Conservation (phyloP, 257 asterid genomes). For the Solanum tarapatanum region DNA sequence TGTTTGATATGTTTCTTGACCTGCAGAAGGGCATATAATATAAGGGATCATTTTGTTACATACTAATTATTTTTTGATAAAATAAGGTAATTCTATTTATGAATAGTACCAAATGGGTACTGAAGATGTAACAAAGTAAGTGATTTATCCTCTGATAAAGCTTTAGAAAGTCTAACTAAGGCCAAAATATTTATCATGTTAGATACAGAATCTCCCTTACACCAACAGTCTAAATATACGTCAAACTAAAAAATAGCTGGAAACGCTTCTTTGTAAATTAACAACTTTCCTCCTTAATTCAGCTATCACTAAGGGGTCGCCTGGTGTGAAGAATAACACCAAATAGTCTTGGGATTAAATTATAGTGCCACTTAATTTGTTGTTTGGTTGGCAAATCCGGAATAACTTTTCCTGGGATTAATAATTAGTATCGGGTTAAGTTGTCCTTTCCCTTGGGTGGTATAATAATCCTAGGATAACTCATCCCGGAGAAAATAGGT, state of each 20-base stretch:
- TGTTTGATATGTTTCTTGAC: constrained; percentile 96
- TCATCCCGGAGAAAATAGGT: not conserved
- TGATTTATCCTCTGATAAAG: not conserved
- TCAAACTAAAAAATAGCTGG: not conserved
- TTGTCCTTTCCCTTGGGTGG: not conserved
- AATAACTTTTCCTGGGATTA: not conserved
- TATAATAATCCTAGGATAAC: not conserved
- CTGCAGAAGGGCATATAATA: constrained; percentile 20
- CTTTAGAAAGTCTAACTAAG: not conserved
- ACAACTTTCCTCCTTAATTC: not conserved
- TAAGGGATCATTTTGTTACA: not conserved
- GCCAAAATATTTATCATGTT: not conserved
- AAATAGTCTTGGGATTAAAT: not conserved
- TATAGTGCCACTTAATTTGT: not conserved
- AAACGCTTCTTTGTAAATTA: not conserved
- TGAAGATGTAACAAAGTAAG: not conserved
- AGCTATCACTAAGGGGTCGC: not conserved
- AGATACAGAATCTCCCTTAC: not conserved
- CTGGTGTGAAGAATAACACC: not conserved
- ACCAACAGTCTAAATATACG: not conserved
- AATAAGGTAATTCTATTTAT: not conserved
- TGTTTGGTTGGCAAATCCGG: not conserved
- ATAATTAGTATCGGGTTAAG: not conserved
- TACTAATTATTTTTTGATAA: not conserved
- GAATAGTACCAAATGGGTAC: not conserved